Conservation (phyloP, 139 green algal genomes). For the Tetraselmis striata region DNA sequence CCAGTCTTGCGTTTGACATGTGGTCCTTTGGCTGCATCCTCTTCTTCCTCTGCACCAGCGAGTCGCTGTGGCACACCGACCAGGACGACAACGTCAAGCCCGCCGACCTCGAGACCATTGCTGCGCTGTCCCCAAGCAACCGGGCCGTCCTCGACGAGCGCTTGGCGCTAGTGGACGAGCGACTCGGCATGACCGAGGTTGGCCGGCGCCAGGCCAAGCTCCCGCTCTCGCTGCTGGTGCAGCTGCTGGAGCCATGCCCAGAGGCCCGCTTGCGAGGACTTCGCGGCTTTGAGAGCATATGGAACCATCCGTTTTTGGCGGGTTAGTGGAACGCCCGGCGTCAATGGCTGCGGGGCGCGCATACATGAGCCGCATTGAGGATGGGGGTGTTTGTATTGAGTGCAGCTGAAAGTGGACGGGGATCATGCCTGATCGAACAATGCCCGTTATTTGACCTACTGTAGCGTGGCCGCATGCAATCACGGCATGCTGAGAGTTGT, state of each 20-base stretch:
- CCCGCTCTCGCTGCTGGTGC: not conserved
- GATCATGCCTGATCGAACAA: too few relatives aligned
- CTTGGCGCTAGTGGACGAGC: not conserved
- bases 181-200: not conserved
- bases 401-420: too few relatives aligned
- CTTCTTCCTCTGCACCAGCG: not conserved
- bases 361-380: too few relatives aligned
- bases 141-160: not conserved
- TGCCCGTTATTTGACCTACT: too few relatives aligned
- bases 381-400: too few relatives aligned
- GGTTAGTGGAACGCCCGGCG: too few relatives aligned
- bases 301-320: not conserved
- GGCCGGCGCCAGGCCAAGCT: not conserved
- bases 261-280: not conserved
- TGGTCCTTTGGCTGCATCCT: not conserved
- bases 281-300: not conserved
- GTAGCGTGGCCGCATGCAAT: too few relatives aligned
- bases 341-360: too few relatives aligned
- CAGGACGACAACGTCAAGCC: not conserved
- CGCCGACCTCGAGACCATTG: not conserved
- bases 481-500: too few relatives aligned
- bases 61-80: constrained; percentile 1
- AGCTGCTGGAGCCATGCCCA: not conserved
- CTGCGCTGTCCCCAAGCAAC: not conserved
- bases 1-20: too few relatives aligned